Evolutionary conservation across 257 asterid genomes (phyloP).

Genomic region (Prunella vulgaris): DNA sequence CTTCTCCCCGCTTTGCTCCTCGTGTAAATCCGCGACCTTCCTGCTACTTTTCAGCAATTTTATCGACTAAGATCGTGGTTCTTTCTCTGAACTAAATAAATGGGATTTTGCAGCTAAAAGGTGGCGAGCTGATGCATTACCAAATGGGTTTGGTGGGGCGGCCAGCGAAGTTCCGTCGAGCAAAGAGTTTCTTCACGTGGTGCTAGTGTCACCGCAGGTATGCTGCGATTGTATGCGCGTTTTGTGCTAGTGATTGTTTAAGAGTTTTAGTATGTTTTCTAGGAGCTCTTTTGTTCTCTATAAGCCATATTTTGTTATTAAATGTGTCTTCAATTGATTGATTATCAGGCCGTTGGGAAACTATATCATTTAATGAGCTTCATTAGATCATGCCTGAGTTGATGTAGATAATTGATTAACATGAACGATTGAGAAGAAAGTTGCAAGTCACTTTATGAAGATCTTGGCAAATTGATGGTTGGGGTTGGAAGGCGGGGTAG

Average conservation of each 20-base stretch:
- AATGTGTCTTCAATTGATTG: background rate
- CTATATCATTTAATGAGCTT: background rate
- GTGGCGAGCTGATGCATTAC: constrained; percentile 34
- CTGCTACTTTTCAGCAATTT: background rate
- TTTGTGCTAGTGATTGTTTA: background rate
- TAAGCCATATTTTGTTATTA: background rate
- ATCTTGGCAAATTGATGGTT: background rate
- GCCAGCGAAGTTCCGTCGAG: constrained; percentile 34
- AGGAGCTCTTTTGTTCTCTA: background rate
- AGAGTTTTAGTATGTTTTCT: no score
- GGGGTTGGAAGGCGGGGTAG: no score
- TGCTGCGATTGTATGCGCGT: no score
- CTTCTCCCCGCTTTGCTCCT: constrained; percentile 38
- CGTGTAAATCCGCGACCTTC: constrained; percentile 33
- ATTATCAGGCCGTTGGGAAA: background rate
- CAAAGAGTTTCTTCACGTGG: constrained; percentile 72
- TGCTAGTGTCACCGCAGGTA: constrained; percentile 95
- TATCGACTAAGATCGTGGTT: background rate
- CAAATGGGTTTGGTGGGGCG: constrained; percentile 43
- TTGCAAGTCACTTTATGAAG: background rate
- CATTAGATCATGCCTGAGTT: background rate
- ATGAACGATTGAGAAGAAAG: background rate
- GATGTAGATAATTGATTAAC: background rate
- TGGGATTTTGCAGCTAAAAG: constrained; percentile 42
- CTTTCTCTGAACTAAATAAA: background rate